Evolutionary conservation across 2,329 filamentous ascomycete genomes (phyloP), one percentile per base, ranked within the genome.

Genomic region (Aspergillus bombycis): DNA sequence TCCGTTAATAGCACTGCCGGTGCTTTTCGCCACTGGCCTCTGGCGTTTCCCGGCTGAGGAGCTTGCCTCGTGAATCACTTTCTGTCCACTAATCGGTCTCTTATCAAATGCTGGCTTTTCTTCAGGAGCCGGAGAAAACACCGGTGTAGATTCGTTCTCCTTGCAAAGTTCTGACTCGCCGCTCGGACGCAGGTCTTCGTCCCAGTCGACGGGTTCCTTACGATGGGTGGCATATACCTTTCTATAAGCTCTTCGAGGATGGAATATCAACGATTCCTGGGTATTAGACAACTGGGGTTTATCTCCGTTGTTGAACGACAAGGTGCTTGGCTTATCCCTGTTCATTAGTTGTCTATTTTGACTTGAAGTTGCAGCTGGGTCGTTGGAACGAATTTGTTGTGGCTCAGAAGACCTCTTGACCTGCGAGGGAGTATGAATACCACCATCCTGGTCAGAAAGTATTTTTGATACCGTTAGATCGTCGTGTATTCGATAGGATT

Each of bases 171-270:
- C 54, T 7, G 23, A n/a, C 34, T 58, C 66, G 14, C 70, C 68
- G 36, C 69, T 76, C 30, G 68, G 69, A 16, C 72, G 69, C 43
- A 75, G 64, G 34, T 73, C 72, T 66, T 77, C 72, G 54, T 73
- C 71, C 74, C 72, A 75, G 56, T 76, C 71, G 16, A 76, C 69
- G 19, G 66, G 60, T 4, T 46, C 56, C 46, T 68, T 68, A 7
- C 62, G 57, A 14, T 62, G 60, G 5, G 63, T 36, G 46, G 58
- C 68, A 58, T 71, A 66, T 11, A 57, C 62, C 19, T 71, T 71
- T 38, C 60, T 69, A 14, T 61, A 64, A 5, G 63, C 59, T 16
- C 62, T 64, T 23, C 62, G 68, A 16, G 58, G 52, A 34, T 65
- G 57, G 12, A 65, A 65, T 28, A 70, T 62, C 26, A 68, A 53